These are phyloP conservation scores for Stagonosporopsis chrysanthemi DNA, from an alignment of 2,329 filamentous ascomycete genomes.

Conservation along the genomic window DNA sequence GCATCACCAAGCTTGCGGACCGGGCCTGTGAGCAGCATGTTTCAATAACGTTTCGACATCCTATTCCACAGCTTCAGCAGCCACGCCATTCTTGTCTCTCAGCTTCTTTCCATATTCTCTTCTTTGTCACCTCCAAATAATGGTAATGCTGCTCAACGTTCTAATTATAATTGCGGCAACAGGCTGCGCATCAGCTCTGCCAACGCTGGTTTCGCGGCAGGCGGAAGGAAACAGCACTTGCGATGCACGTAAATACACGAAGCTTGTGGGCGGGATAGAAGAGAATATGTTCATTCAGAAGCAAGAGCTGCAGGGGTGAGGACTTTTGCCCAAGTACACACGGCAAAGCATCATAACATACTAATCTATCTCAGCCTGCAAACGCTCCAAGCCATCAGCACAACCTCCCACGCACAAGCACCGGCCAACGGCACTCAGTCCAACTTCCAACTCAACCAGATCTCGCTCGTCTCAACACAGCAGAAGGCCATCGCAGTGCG, in stretches of 20 bases:
- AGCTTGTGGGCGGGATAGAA: slow-evolving; percentile 28
- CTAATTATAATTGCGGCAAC: background rate
- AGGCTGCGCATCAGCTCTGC: background rate
- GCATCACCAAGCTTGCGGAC: slow-evolving; percentile 16
- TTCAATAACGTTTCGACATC: slow-evolving; percentile 12
- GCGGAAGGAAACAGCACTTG: slow-evolving; percentile 1
- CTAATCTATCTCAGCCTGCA: slow-evolving; percentile 3
- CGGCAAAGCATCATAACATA: background rate
- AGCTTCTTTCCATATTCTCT: background rate
- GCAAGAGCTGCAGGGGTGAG: slow-evolving; percentile 30
- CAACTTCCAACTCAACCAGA: slow-evolving; percentile 18
- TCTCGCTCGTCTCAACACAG: slow-evolving; percentile 22
- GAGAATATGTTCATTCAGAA: slow-evolving; percentile 32
- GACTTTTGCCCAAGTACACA: background rate
- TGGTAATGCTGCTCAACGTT: background rate
- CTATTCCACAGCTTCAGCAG: background rate
- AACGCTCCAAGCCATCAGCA: slow-evolving; percentile 16
- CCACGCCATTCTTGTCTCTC: background rate
- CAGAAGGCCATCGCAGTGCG: slow-evolving; percentile 29
- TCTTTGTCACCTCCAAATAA: background rate
- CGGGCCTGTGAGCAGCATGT: slow-evolving; percentile 5
- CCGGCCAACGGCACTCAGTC: slow-evolving; percentile 15
- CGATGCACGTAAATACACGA: background rate
- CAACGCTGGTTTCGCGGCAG: background rate
- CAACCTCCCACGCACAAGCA: slow-evolving; percentile 1